These are phyloP conservation scores for Zizania palustris DNA, from an alignment of 202 grass and related monocot genomes.

Conservation along the genomic window DNA sequence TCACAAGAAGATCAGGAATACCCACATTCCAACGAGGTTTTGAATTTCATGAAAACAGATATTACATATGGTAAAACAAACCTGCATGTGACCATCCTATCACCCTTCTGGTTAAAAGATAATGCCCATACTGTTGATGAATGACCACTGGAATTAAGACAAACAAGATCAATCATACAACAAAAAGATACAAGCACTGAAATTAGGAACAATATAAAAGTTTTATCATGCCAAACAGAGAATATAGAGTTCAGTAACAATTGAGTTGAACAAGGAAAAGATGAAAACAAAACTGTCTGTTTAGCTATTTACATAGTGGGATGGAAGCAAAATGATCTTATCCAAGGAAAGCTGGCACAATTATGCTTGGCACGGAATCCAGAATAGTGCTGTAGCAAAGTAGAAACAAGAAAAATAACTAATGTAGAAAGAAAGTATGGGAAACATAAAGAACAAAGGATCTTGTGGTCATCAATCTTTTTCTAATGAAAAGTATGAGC, in stretches of 20 bases:
- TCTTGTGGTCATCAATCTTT: slow-evolving; percentile 1
- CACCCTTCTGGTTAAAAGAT: slow-evolving; percentile 76
- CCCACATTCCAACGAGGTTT: neutral
- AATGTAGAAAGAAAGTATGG: neutral
- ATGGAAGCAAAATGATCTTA: slow-evolving; percentile 3
- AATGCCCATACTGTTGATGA: slow-evolving; percentile 91
- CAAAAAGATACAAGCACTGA: neutral
- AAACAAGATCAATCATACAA: slow-evolving; percentile 28
- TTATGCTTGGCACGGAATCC: slow-evolving; percentile 2
- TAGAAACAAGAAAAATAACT: neutral
- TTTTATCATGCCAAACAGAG: neutral
- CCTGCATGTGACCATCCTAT: slow-evolving; percentile 98
- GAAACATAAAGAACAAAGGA: neutral
- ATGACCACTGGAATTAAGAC: slow-evolving; percentile 68
- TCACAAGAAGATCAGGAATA: slow-evolving; percentile 13
- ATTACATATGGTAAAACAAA: slow-evolving; percentile 32
- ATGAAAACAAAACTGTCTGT: neutral
- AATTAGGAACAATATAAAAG: neutral
- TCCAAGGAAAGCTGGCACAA: neutral
- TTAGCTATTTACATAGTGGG: neutral
- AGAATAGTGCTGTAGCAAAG: slow-evolving; percentile 17
- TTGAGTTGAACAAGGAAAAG: slow-evolving; percentile 8
- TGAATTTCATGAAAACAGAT: slow-evolving; percentile 22
- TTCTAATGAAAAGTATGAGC: neutral
- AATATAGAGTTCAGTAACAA: slow-evolving; percentile 11